These are phyloP conservation scores for Penicillium salamii DNA, from an alignment of 495 filamentous ascomycete genomes.

Conservation along the genomic window DNA sequence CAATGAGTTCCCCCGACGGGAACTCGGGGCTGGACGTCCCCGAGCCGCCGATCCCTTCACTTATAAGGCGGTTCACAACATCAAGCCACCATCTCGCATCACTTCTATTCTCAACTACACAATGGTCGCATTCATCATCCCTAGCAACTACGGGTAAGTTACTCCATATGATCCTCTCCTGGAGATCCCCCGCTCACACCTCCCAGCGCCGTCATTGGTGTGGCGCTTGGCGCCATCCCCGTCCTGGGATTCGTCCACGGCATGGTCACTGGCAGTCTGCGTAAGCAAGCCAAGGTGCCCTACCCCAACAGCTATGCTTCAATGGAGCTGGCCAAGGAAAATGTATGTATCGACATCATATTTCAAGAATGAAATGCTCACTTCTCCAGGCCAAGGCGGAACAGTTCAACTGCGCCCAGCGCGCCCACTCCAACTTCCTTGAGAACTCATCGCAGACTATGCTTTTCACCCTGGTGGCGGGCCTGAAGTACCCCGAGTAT, in stretches of 20 bases:
- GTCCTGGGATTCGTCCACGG: slow-evolving; percentile 60
- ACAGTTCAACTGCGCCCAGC: slow-evolving; percentile 66
- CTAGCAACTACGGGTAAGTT: slow-evolving; percentile 49
- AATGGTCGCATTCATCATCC: slow-evolving; percentile 44
- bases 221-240: slow-evolving; percentile 51
- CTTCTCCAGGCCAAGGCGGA: slow-evolving; percentile 42
- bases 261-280: slow-evolving; percentile 38
- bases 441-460: slow-evolving; percentile 62
- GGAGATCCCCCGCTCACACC: slow-evolving; percentile 4
- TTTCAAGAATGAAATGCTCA: too few species aligned
- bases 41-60: not conserved
- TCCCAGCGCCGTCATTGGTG: slow-evolving; percentile 55
- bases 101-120: not conserved
- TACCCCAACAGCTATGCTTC: slow-evolving; percentile 67
- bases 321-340: slow-evolving; percentile 51
- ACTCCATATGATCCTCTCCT: too few species aligned
- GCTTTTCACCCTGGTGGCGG: slow-evolving; percentile 56
- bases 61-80: slow-evolving; percentile 3
- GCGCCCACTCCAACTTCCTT: slow-evolving; percentile 68
- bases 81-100: not conserved
- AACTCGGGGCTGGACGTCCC: not conserved
- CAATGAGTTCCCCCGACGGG: slow-evolving; percentile 2
- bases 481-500: slow-evolving; percentile 54
- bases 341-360: too few species aligned
- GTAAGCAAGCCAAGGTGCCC: slow-evolving; percentile 53